Evolutionary conservation across 2,329 filamentous ascomycete species (phyloP).

Genomic region (Botrytis pseudocinerea): DNA sequence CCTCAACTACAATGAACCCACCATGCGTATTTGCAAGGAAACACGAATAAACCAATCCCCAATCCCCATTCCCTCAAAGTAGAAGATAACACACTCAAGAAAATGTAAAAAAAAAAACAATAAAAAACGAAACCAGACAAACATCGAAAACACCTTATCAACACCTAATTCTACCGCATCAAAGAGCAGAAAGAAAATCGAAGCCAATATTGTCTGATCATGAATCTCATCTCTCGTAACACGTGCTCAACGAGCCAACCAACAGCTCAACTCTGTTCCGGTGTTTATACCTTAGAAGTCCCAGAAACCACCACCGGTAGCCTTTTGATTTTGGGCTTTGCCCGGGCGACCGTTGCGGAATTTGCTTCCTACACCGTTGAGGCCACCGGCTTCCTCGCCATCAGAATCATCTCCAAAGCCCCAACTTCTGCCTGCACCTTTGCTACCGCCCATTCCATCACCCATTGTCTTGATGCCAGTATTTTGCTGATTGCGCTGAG

Average conservation of each 20-base stretch:
- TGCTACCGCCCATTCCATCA: constrained; percentile 58
- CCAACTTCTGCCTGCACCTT: constrained; percentile 50
- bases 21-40: not conserved
- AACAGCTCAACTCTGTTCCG: not conserved
- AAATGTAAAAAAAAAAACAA: not conserved
- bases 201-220: constrained; percentile 14
- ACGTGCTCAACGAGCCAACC: not conserved
- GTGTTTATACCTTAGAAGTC: constrained; percentile 38
- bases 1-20: not conserved
- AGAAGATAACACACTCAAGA: not conserved
- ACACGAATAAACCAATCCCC: not conserved
- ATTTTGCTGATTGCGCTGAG: constrained; percentile 31
- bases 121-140: not conserved
- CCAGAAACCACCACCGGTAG: constrained; percentile 43
- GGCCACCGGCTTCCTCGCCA: constrained; percentile 43
- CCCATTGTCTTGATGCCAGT: constrained; percentile 44
- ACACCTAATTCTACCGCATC: constrained; percentile 3
- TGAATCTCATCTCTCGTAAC: constrained; percentile 21
- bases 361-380: constrained; percentile 30
- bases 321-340: constrained; percentile 36
- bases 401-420: constrained; percentile 55
- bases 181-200: not conserved
- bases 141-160: not conserved
- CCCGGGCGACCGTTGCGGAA: constrained; percentile 35
- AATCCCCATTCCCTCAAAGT: not conserved